Conservation (phyloP, 2,329 filamentous ascomycete genomes). For the Tetracladium maxilliforme region DNA sequence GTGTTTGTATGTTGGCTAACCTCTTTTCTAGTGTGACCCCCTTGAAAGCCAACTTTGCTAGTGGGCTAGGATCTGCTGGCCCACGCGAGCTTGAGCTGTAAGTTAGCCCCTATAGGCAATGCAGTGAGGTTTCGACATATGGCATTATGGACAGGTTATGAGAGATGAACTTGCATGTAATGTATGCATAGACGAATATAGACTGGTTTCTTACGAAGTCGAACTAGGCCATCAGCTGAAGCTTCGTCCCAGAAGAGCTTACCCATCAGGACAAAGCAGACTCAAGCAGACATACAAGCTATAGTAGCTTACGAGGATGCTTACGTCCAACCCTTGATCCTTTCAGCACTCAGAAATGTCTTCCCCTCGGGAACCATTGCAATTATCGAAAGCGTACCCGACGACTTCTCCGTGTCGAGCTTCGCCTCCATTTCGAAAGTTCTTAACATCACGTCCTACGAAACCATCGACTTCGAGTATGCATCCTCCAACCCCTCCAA, state of each 20-base stretch:
- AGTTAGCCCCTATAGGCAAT: no score
- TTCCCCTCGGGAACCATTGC: constrained; percentile 40
- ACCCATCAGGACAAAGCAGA: constrained; percentile 11
- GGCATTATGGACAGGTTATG: no score
- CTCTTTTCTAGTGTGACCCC: constrained; percentile 59
- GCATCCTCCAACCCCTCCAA: constrained; percentile 45
- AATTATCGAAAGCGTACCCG: constrained; percentile 33
- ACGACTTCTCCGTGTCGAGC: constrained; percentile 10
- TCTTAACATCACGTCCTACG: constrained; percentile 77
- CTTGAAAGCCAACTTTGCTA: constrained; percentile 77
- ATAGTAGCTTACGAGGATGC: constrained; percentile 72
- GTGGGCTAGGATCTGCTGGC: no score
- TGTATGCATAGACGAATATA: no score
- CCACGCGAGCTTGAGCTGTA: no score
- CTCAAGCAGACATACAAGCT: constrained; percentile 41
- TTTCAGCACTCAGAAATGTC: constrained; percentile 51
- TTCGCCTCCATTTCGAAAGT: no score
- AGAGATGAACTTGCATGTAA: no score
- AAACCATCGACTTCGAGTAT: constrained; percentile 72
- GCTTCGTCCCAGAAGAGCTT: no score
- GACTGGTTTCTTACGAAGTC: no score
- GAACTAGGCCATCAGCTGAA: constrained; percentile 1
- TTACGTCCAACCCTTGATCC: constrained; percentile 79
- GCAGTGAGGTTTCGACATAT: no score
- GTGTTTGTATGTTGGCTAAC: constrained; percentile 4